phyloP scores from a whole-genome alignment of 352 stramenopile genomes.

The Phytophthora capsici region DNA sequence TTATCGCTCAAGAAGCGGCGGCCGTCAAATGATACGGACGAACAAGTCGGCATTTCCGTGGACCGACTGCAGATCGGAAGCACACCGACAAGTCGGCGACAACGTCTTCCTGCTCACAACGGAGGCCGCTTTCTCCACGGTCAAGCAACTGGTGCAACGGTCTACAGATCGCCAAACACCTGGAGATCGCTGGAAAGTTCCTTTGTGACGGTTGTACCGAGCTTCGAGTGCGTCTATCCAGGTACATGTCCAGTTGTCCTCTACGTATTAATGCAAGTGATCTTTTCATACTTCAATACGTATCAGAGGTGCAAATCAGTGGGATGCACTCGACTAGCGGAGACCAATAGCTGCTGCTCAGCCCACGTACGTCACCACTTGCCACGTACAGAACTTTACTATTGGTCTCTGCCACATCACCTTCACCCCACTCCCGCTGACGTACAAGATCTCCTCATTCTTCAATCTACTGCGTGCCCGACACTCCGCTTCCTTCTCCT shows the following conservation, averaged over 20 bases:
- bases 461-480: conserved; percentile 17
- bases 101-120: no score
- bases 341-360: background rate
- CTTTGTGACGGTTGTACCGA: no score
- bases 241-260: background rate
- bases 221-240: background rate
- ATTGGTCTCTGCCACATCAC: background rate
- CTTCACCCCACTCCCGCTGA: background rate
- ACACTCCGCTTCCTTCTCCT: background rate
- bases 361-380: background rate
- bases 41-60: no score
- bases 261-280: background rate
- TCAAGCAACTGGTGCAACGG: conserved; percentile 76
- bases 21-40: no score
- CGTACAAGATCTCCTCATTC: conserved; percentile 16
- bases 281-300: background rate
- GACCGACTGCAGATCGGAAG: no score
- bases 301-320: background rate
- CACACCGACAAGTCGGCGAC: no score
- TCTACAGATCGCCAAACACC: conserved; percentile 31
- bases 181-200: conserved; percentile 78
- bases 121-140: conserved; percentile 73
- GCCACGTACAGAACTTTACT: background rate
- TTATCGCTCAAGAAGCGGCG: no score
- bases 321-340: background rate